Percentiles rank a stretch among this genome's conserved stretches.
phyloP scores from a whole-genome alignment of 139 green algal species.

The Zygnema circumcarinatum region DNA sequence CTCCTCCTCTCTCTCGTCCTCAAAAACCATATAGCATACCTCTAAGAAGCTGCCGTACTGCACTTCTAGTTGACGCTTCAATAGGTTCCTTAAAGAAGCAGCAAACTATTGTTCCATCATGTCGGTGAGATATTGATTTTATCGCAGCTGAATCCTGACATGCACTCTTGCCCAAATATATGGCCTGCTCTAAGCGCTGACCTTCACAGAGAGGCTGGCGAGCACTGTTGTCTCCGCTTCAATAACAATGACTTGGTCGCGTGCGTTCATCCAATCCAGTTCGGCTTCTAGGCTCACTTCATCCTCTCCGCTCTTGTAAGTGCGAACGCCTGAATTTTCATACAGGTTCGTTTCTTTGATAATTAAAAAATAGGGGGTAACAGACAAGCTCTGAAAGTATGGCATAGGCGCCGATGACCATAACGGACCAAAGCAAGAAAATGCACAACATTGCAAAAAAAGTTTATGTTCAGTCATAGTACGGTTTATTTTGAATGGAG shows the following conservation, averaged over 20 bases:
- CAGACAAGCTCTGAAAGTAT: no score
- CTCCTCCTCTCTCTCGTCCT: no score
- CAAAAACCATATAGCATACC: no score
- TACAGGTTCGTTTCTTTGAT: not conserved
- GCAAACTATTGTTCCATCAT: no score
- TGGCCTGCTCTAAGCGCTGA: no score
- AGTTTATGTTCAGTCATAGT: not conserved
- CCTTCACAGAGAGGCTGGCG: not conserved
- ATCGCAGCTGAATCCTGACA: no score
- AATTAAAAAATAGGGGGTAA: not conserved
- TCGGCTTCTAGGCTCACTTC: conserved; percentile 6
- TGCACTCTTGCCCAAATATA: no score
- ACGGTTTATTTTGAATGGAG: not conserved
- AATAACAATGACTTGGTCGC: conserved; percentile 7
- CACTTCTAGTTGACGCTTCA: no score
- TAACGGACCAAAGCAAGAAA: not conserved
- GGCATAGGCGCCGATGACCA: not conserved
- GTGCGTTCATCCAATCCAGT: conserved; percentile 23
- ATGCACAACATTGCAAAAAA: not conserved
- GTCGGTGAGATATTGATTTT: no score
- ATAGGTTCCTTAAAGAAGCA: no score
- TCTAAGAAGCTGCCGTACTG: no score
- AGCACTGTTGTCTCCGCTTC: not conserved
- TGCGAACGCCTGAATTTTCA: conserved; percentile 24
- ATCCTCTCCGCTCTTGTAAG: conserved; percentile 11